phyloP scores from a whole-genome alignment of 306 rosid species.

The Astragalus glycyphyllos region DNA sequence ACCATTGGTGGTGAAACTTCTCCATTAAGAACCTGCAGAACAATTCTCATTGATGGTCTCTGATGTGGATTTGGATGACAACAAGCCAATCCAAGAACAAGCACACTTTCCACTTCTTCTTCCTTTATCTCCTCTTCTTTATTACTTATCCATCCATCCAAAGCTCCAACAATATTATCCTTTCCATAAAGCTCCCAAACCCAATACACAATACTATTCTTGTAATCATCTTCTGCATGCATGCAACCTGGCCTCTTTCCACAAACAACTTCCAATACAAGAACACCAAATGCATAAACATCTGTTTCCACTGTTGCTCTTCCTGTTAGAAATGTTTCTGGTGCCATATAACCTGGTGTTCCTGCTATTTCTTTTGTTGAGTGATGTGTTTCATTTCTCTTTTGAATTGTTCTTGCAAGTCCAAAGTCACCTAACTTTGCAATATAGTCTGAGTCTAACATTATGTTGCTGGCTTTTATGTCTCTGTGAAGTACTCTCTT shows the following conservation, averaged over 20 bases:
- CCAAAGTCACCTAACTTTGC: constrained; percentile 83
- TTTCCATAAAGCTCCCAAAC: constrained; percentile 66
- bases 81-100: constrained; percentile 73
- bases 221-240: constrained; percentile 50
- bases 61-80: constrained; percentile 82
- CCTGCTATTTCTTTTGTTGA: constrained; percentile 80
- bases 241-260: constrained; percentile 65
- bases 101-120: constrained; percentile 41
- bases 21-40: constrained; percentile 63
- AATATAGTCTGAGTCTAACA: constrained; percentile 65
- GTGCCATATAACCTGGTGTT: constrained; percentile 89
- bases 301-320: constrained; percentile 81
- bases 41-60: constrained; percentile 72
- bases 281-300: constrained; percentile 77
- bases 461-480: constrained; percentile 76
- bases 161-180: constrained; percentile 46
- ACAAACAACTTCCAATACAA: constrained; percentile 65
- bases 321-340: constrained; percentile 66
- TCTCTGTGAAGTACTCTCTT: constrained; percentile 77
- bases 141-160: constrained; percentile 52
- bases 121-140: constrained; percentile 5
- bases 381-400: constrained; percentile 66
- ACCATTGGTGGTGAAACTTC: constrained; percentile 58
- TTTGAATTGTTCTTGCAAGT: constrained; percentile 63
- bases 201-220: constrained; percentile 66